Percentiles rank a stretch among this genome's conserved stretches.
These are phyloP conservation scores for Echinosophora koreensis DNA, from an alignment of 306 rosid species.

Conservation along the genomic window DNA sequence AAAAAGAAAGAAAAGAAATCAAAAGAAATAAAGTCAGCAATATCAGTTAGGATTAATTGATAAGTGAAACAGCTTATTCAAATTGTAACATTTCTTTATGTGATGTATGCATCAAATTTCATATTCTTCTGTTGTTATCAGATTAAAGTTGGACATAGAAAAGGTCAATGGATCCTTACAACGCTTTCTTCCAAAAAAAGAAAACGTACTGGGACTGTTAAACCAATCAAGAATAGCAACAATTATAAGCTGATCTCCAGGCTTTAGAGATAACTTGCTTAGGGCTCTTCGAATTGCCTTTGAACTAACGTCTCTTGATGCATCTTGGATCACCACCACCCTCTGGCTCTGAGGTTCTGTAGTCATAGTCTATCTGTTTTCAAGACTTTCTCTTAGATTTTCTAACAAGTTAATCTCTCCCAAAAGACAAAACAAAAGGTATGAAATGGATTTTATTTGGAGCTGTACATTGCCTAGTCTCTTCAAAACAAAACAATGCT, in stretches of 20 bases:
- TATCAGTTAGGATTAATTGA: background rate
- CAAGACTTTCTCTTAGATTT: background rate
- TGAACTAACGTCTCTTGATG: conserved; percentile 67
- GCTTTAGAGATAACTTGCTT: conserved; percentile 50
- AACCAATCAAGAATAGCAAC: conserved; percentile 77
- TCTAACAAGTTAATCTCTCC: background rate
- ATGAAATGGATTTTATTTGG: conserved; percentile 12
- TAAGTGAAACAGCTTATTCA: conserved; percentile 3
- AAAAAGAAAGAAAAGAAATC: background rate
- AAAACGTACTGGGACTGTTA: conserved; percentile 77
- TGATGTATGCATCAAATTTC: background rate
- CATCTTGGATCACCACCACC: conserved; percentile 79
- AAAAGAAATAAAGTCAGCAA: conserved; percentile 28
- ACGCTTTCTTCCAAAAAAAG: conserved; percentile 54
- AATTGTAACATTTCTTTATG: background rate
- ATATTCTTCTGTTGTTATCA: background rate
- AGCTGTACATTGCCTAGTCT: conserved; percentile 25
- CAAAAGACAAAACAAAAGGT: background rate
- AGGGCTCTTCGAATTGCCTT: conserved; percentile 58
- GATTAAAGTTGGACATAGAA: background rate
- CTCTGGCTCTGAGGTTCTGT: conserved; percentile 55
- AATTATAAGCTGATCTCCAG: conserved; percentile 76
- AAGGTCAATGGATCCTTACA: conserved; percentile 53
- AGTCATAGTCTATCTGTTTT: conserved; percentile 35
- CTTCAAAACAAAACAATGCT: conserved; percentile 1